Evolutionary conservation across 306 rosid genomes (phyloP), one percentile per base, ranked within the genome.

Genomic region (Senna siamea): DNA sequence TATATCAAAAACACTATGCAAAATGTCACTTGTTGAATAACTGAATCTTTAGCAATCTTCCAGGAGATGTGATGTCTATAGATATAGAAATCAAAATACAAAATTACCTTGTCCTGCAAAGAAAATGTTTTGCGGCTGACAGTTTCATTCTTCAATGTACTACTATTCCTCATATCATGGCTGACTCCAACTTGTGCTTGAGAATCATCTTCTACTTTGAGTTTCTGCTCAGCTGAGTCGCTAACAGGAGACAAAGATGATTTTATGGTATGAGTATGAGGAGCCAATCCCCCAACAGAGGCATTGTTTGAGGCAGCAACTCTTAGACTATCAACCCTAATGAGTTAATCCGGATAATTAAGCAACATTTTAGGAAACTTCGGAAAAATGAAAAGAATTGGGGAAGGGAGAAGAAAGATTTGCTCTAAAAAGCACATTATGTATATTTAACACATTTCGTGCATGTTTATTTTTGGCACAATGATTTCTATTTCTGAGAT

Each of bases 41-140:
- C 9, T 53, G 22, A n/a, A 47, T 28, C 73, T 28, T 26, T 4
- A 30, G n/a, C 46, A 68, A 3, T 9, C 44, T 67, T 67, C 7
- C 30, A 68, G 5, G 19, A 66, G 60, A 38, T 61, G 59, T 34
- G 5, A 40, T 68, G 55, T 69, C 18, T n/a, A 22, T 72, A 26
- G 41, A 54, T 37, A 76, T 3, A 44, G 12, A 78, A 35, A 68
- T 51, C 55, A 83, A 73, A 22, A 55, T 19, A 44, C 56, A 72
- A 64, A 41, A 71, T 55, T 87, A 94, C 99, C 97, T 94, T 94
- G 73, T 94, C 99, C 82, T 94, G 99, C 81, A 91, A 77, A 19
- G 99, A 92, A 86, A 94, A 94, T 75, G 97, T 82, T 80, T 87
- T 94, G 78, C 86, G 80, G 83, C 76, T 69, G 58, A 81, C 90